A percentile compares a stretch with the other conserved stretches of the same genome.
phyloP scores from a whole-genome alignment of 495 filamentous ascomycete species.

The Hamigera avellanea region DNA sequence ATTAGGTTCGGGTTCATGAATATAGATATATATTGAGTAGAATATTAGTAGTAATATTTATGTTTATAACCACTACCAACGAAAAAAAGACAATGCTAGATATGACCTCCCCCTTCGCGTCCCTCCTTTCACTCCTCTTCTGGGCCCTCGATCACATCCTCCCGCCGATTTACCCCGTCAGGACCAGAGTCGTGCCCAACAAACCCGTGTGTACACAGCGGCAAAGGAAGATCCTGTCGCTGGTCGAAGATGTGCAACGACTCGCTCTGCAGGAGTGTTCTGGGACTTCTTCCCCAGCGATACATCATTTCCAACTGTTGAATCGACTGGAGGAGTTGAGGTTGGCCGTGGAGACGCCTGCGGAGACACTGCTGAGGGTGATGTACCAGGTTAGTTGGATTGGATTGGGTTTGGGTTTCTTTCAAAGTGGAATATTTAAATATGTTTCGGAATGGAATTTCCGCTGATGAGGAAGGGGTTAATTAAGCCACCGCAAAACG shows the following conservation, averaged over 20 bases:
- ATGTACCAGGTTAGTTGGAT: slow-evolving; percentile 24
- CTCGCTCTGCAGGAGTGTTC: slow-evolving; percentile 11
- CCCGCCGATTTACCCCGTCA: background rate
- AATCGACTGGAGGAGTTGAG: slow-evolving; percentile 18
- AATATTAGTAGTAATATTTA: too few relatives aligned
- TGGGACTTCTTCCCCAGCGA: slow-evolving; percentile 6
- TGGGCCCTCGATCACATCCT: background rate
- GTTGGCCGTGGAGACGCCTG: slow-evolving; percentile 22
- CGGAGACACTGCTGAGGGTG: slow-evolving; percentile 22
- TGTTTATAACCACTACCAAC: too few relatives aligned
- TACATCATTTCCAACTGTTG: slow-evolving; percentile 21
- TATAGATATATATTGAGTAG: too few relatives aligned
- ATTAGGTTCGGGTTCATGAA: too few relatives aligned
- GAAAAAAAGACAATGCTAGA: too few relatives aligned
- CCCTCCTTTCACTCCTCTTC: background rate
- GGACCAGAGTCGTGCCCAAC: background rate
- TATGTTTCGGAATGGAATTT: background rate
- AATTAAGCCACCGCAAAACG: slow-evolving; percentile 34
- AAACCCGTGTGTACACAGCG: background rate
- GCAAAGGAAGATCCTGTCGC: slow-evolving; percentile 6
- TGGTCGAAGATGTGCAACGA: slow-evolving; percentile 15
- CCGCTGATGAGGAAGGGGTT: too few relatives aligned
- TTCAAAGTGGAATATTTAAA: background rate
- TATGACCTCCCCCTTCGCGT: too few relatives aligned
- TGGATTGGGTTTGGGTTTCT: background rate